A percentile compares a stretch with the other conserved stretches of the same genome.
These are phyloP conservation scores for Cenchrus purpureus DNA, from an alignment of 176 grass and related monocot genomes.

Conservation along the genomic window DNA sequence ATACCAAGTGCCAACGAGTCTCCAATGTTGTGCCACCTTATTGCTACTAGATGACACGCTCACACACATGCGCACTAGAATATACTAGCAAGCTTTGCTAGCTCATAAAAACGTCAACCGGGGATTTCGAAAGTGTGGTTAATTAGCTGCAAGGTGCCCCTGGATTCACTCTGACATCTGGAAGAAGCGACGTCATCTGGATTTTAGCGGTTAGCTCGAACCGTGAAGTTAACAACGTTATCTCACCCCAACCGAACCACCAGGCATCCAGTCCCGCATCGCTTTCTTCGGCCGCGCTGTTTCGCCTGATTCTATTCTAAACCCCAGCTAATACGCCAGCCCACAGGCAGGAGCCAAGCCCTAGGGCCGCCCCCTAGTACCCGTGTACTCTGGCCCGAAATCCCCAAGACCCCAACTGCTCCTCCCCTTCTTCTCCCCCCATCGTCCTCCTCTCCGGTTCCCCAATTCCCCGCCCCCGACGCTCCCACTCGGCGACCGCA, in stretches of 20 bases:
- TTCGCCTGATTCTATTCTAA: constrained; percentile 50
- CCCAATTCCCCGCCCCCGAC: neutral
- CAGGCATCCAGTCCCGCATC: neutral
- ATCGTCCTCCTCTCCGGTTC: neutral
- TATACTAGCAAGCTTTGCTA: too few species aligned
- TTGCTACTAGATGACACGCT: too few species aligned
- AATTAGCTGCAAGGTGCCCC: neutral
- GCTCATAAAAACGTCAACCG: too few species aligned
- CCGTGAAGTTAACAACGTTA: neutral
- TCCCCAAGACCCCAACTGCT: neutral
- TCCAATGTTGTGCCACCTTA: too few species aligned
- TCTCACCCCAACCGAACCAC: neutral
- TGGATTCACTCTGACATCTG: neutral
- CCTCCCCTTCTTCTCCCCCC: neutral
- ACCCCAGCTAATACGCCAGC: constrained; percentile 49
- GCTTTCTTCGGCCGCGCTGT: constrained; percentile 26
- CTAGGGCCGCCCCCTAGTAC: neutral
- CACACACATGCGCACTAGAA: too few species aligned
- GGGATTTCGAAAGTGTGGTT: neutral
- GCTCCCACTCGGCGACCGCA: neutral
- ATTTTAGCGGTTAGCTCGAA: neutral
- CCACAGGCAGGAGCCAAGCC: constrained; percentile 36
- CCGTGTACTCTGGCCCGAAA: neutral
- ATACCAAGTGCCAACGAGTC: too few species aligned
- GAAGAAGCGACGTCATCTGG: neutral